Evolutionary conservation across 306 rosid genomes (phyloP).

Genomic region (Vigna trinervia): DNA sequence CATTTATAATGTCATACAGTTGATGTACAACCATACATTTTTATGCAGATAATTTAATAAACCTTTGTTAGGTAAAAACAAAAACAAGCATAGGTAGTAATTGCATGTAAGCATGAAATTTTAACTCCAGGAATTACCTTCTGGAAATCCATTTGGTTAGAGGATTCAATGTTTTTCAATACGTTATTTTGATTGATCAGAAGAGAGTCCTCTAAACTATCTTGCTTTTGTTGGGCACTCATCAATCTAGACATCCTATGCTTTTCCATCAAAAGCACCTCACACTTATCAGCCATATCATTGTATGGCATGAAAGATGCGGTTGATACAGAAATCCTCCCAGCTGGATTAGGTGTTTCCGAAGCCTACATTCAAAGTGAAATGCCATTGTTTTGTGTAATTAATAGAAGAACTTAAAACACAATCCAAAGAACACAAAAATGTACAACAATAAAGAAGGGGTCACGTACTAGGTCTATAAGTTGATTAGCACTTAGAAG

Average conservation of each 20-base stretch:
- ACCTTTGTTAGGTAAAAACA: background rate
- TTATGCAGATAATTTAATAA: background rate
- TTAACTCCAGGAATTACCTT: constrained; percentile 53
- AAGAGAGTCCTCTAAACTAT: constrained; percentile 41
- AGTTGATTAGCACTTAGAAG: constrained; percentile 83
- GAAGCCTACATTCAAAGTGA: constrained; percentile 58
- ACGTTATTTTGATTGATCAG: constrained; percentile 45
- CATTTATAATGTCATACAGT: too few species aligned
- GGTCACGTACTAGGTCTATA: constrained; percentile 81
- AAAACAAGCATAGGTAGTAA: background rate
- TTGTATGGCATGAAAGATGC: constrained; percentile 66
- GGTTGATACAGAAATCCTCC: constrained; percentile 62
- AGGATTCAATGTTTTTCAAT: constrained; percentile 42
- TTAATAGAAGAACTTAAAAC: constrained; percentile 35
- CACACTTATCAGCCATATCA: constrained; percentile 88
- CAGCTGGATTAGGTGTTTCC: constrained; percentile 73
- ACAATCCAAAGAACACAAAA: constrained; percentile 38
- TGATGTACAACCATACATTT: background rate
- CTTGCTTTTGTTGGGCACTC: constrained; percentile 59
- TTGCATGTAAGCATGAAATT: constrained; percentile 29
- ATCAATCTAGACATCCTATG: constrained; percentile 78
- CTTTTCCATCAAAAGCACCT: constrained; percentile 76
- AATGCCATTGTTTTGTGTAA: constrained; percentile 15
- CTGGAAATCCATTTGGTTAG: constrained; percentile 34
- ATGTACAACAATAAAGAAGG: constrained; percentile 40